A percentile compares a stretch with the other conserved stretches of the same genome.
phyloP scores from a whole-genome alignment of 2,329 filamentous ascomycete genomes.

The Pseudogymnoascus sp. region DNA sequence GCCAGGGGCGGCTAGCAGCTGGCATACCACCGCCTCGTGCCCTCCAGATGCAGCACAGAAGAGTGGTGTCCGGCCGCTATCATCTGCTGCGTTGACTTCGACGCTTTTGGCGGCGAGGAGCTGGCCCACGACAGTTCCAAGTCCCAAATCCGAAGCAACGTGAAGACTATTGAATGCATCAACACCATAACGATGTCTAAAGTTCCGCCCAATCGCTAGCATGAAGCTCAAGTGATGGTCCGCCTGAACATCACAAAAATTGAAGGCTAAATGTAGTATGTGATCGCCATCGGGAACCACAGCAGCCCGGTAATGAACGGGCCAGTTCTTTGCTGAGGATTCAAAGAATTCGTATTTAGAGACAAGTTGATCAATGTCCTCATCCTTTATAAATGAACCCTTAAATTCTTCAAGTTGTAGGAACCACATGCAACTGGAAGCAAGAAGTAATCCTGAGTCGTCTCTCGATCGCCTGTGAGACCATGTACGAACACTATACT shows the following conservation, averaged over 20 bases:
- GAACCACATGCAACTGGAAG: conserved; percentile 8
- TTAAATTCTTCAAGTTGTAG: background rate
- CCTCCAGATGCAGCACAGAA: no score
- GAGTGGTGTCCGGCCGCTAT: no score
- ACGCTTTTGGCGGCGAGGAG: no score
- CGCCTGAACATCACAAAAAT: background rate
- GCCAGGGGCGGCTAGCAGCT: background rate
- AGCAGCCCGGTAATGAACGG: conserved; percentile 1
- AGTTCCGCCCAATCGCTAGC: no score
- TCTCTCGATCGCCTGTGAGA: conserved; percentile 31
- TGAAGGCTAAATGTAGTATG: background rate
- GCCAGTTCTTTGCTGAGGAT: background rate
- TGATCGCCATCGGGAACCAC: background rate
- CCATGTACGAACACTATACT: conserved; percentile 35
- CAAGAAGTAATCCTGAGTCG: conserved; percentile 15
- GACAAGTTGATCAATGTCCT: background rate
- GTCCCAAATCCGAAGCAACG: no score
- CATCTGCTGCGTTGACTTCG: no score
- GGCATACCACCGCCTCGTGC: no score
- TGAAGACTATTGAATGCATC: no score
- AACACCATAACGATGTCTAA: no score
- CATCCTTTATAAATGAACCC: background rate
- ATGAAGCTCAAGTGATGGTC: background rate
- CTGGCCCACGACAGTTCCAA: no score
- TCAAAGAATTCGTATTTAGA: background rate